Percentiles rank a stretch among this genome's conserved stretches.
These are phyloP conservation scores for Nelumbo lutea DNA, from an alignment of 164 flowering plant genomes.

Conservation along the genomic window DNA sequence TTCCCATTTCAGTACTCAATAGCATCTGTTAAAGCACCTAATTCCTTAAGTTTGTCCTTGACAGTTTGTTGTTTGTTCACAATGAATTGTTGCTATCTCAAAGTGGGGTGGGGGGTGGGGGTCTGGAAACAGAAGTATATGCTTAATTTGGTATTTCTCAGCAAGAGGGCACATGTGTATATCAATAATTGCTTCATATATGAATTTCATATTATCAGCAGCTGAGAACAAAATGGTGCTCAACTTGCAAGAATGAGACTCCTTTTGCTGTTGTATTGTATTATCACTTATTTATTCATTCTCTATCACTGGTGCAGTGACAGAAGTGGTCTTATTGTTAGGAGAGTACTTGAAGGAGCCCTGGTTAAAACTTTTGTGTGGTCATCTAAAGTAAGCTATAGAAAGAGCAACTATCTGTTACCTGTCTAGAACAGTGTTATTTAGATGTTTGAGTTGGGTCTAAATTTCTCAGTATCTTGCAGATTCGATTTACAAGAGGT, in stretches of 20 bases:
- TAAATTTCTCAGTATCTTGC: constrained; percentile 15
- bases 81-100: too few species aligned
- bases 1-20: too few species aligned
- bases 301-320: constrained; percentile 39
- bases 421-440: neutral
- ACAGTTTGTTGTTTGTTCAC: too few species aligned
- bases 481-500: constrained; percentile 46
- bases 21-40: too few species aligned
- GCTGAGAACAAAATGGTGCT: neutral
- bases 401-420: neutral
- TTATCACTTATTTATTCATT: neutral
- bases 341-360: constrained; percentile 85
- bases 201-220: neutral
- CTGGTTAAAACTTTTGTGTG: constrained; percentile 71
- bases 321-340: constrained; percentile 61
- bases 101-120: too few species aligned
- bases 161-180: neutral
- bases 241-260: neutral
- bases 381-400: constrained; percentile 48
- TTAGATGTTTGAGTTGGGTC: neutral
- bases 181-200: neutral
- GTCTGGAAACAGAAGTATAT: neutral
- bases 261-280: neutral
- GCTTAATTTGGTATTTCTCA: neutral
- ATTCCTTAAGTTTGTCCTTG: too few species aligned